Conservation (phyloP, 2,329 filamentous ascomycete genomes). For the Laburnicola sp. region DNA sequence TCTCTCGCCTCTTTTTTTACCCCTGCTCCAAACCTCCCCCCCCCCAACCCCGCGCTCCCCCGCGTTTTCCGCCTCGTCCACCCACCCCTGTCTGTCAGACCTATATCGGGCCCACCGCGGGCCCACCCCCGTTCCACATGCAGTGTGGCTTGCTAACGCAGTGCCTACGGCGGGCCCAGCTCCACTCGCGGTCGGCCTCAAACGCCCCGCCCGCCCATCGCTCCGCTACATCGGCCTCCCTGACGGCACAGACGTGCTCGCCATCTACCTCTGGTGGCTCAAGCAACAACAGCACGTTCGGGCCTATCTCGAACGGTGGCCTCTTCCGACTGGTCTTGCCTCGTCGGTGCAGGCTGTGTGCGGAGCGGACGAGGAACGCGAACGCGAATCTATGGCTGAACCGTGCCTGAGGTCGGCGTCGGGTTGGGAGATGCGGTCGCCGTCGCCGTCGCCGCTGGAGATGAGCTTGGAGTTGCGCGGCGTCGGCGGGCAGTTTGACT, state of each 20-base stretch:
- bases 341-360: slow-evolving; percentile 7
- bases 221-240: slow-evolving; percentile 27
- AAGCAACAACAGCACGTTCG: slow-evolving; percentile 17
- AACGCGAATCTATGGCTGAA: not conserved
- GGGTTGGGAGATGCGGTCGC: not conserved
- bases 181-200: slow-evolving; percentile 7
- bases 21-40: not conserved
- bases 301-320: not conserved
- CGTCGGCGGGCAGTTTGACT: slow-evolving; percentile 19
- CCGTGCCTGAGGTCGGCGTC: not conserved
- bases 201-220: slow-evolving; percentile 18
- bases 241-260: slow-evolving; percentile 24
- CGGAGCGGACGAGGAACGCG: slow-evolving; percentile 4
- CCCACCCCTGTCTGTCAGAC: not conserved
- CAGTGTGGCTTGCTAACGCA: slow-evolving; percentile 1
- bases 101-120: too few species aligned
- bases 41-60: slow-evolving; percentile 7
- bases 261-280: slow-evolving; percentile 28
- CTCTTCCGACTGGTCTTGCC: not conserved
- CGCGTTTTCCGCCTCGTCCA: slow-evolving; percentile 3
- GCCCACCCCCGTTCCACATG: not conserved
- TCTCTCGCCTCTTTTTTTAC: slow-evolving; percentile 1
- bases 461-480: slow-evolving; percentile 10
- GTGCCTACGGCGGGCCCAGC: slow-evolving; percentile 6
- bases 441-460: not conserved